Conservation (phyloP, 2,329 filamentous ascomycete genomes). For the Mycosphaerelloides madeirae region DNA sequence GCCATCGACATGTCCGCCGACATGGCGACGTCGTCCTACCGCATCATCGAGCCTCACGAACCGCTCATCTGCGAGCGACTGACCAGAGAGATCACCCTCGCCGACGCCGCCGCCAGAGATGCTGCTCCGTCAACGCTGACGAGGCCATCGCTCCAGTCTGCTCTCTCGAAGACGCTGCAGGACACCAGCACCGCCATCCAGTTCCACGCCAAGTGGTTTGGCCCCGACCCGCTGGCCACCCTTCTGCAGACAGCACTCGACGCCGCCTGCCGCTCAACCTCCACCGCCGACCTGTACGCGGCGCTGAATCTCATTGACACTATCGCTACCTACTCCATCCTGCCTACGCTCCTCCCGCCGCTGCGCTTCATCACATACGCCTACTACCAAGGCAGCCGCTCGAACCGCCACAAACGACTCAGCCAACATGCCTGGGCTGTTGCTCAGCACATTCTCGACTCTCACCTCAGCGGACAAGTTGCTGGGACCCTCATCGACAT, state of each 20-base stretch:
- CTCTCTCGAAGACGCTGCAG: conserved; percentile 21
- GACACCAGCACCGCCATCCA: conserved; percentile 22
- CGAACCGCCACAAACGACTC: conserved; percentile 27
- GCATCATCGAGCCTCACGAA: conserved; percentile 26
- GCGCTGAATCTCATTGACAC: conserved; percentile 28
- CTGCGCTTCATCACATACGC: conserved; percentile 28
- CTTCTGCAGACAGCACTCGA: conserved; percentile 24
- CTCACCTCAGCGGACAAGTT: conserved; percentile 27
- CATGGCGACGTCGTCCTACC: conserved; percentile 5
- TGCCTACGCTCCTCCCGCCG: conserved; percentile 22
- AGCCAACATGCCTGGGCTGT: conserved; percentile 25
- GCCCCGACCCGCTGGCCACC: conserved; percentile 18
- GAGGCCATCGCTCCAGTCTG: not conserved
- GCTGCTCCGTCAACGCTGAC: conserved; percentile 4
- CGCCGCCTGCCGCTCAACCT: conserved; percentile 23
- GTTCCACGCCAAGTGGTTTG: conserved; percentile 32
- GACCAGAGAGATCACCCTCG: conserved; percentile 15
- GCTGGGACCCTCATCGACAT: conserved; percentile 22
- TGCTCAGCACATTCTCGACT: conserved; percentile 25
- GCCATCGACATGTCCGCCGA: not conserved
- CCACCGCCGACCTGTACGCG: conserved; percentile 27
- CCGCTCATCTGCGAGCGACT: conserved; percentile 22
- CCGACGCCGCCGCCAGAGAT: conserved; percentile 1
- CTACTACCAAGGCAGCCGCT: conserved; percentile 30
- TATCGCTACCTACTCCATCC: conserved; percentile 25